Evolutionary conservation across 495 filamentous ascomycete species (phyloP), one percentile per base, ranked within the genome.

Genomic region (Penicillium robsamsonii): DNA sequence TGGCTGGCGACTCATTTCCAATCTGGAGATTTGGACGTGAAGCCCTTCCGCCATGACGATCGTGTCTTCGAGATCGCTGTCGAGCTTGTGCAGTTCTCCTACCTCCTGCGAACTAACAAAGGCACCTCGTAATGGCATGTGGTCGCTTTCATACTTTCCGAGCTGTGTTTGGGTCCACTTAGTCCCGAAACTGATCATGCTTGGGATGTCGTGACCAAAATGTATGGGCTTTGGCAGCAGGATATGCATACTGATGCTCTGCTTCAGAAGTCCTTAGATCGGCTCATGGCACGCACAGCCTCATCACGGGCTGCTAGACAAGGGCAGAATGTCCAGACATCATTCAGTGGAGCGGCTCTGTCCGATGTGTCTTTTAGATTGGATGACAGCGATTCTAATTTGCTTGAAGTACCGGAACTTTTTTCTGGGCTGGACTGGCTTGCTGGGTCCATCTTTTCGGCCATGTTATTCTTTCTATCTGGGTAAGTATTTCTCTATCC

Each of bases 91-190:
- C 87, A 92, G 60, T 89, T 87, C 62, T 78, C 78, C 18, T 70
- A 81, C 33, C 64, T 84, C 7, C 70, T 91, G 6, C 83, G 86
- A 58, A 79, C 72, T 7, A 85, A 88, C 51, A 71, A 77, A n/a
- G 71, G 75, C 3, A 81, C 79, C 5, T 77, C 79, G 18, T 86
- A 92, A 55, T 86, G 85, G 81, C 85, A 92, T 53, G 86, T 86
- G 7, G 77, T 92, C 5, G 87, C 85, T 6, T 90, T 85, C 57
- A 74, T 69, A 13, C 70, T 95, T 9, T 78, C 86, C 0, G 91
- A 94, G 58, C 77, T 91, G 5, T 84, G 85, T 62, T 72, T 80
- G 47, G 80, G 87, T 37, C 80, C 83, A 15, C 79, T 73, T 18
- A 68, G 79, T 20, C 79, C 81, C 62, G 61, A 84, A 27, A 85